phyloP scores from a whole-genome alignment of 352 stramenopile species.

The Thalassiosira hispida region DNA sequence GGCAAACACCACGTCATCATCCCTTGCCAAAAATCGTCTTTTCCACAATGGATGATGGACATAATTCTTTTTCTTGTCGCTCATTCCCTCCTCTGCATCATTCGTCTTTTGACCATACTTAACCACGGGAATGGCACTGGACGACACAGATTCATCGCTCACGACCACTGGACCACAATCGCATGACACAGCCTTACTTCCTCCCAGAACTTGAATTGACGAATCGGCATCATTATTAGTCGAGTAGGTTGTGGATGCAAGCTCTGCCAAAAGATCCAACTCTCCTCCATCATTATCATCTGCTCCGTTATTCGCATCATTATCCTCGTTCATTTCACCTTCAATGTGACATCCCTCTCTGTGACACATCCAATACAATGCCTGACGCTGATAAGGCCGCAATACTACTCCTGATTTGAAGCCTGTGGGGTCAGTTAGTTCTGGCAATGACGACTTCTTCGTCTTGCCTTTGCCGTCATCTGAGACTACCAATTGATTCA shows the following conservation, averaged over 20 bases:
- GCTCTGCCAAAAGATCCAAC: conserved; percentile 66
- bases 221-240: background rate
- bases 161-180: conserved; percentile 74
- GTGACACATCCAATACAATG: conserved; percentile 79
- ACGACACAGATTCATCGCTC: conserved; percentile 31
- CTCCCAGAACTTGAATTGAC: conserved; percentile 21
- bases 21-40: conserved; percentile 66
- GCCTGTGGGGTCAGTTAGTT: conserved; percentile 63
- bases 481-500: conserved; percentile 41
- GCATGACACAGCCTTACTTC: conserved; percentile 29
- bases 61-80: conserved; percentile 11
- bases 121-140: conserved; percentile 31
- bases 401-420: conserved; percentile 58
- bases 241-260: conserved; percentile 30
- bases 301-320: conserved; percentile 18
- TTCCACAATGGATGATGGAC: conserved; percentile 80
- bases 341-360: conserved; percentile 54
- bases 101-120: conserved; percentile 14
- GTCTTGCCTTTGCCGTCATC: background rate
- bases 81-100: background rate
- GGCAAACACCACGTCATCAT: conserved; percentile 43
- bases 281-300: conserved; percentile 46
- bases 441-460: conserved; percentile 25
- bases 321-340: conserved; percentile 5
- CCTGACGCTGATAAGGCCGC: conserved; percentile 77